These are phyloP conservation scores for Telopea speciosissima DNA, from an alignment of 177 flowering plant genomes.

Conservation along the genomic window DNA sequence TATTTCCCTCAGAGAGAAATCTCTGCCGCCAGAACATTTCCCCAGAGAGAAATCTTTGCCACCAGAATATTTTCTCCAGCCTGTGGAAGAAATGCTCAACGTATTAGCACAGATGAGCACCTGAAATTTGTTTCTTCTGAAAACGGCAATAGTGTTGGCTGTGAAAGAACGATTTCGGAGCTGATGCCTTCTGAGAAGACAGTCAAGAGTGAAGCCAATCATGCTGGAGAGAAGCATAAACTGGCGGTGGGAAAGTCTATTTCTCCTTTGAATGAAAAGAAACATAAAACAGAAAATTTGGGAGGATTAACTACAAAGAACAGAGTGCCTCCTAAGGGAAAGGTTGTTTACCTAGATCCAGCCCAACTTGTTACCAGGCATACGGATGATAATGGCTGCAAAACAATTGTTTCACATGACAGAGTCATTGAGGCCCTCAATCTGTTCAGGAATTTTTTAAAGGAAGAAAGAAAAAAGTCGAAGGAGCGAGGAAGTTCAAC, in stretches of 20 bases:
- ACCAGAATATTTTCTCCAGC: conserved; percentile 56
- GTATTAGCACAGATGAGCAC: conserved; percentile 21
- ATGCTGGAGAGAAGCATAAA: conserved; percentile 14
- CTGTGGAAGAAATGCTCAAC: conserved; percentile 46
- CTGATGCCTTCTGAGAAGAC: conserved; percentile 3
- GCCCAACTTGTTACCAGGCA: conserved; percentile 9
- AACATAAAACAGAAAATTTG: conserved; percentile 1
- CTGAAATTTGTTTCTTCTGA: conserved; percentile 12
- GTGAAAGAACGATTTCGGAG: conserved; percentile 5
- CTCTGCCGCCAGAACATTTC: conserved; percentile 1
- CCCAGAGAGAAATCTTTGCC: conserved; percentile 48
- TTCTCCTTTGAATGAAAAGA: conserved; percentile 13
- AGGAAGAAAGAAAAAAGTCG: no score
- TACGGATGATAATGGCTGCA: background rate
- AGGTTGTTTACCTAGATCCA: conserved; percentile 7
- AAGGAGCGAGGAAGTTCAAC: no score
- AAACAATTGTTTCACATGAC: no score
- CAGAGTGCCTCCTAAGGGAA: conserved; percentile 5
- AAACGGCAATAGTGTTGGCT: conserved; percentile 5
- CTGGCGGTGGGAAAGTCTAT: conserved; percentile 7
- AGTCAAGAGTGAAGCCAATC: conserved; percentile 1
- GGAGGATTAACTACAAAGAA: conserved; percentile 9
- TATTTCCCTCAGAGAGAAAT: no score
- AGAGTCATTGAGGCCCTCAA: no score
- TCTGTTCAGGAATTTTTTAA: no score